Conservation (phyloP, 768 basidiomycete species). For the Russula lepida region DNA sequence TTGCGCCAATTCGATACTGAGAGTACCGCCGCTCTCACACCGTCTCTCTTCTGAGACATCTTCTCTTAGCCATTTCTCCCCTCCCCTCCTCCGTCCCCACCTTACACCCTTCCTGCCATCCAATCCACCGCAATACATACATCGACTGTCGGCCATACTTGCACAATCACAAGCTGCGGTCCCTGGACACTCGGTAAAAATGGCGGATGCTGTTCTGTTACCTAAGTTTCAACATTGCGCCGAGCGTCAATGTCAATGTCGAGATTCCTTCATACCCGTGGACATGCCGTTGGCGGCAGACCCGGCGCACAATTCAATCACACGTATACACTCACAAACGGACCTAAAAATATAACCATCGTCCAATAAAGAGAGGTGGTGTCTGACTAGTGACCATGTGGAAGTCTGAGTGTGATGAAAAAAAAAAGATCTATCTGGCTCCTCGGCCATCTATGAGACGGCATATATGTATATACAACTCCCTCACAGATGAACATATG, state of each 20-base stretch:
- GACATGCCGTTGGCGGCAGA: background rate
- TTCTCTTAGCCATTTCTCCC: background rate
- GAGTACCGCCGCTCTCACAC: background rate
- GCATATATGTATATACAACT: background rate
- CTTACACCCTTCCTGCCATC: background rate
- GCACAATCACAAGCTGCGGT: background rate
- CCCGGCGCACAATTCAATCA: no score
- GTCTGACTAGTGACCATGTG: background rate
- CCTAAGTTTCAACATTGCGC: background rate
- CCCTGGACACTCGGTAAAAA: background rate
- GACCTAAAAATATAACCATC: background rate
- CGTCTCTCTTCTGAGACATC: no score
- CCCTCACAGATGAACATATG: background rate
- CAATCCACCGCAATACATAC: background rate
- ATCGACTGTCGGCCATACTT: background rate
- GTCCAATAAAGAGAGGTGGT: background rate
- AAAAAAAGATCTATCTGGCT: no score
- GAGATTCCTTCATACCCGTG: background rate
- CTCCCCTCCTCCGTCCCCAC: background rate
- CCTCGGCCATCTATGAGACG: background rate
- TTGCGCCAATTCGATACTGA: conserved; percentile 74
- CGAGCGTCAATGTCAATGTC: background rate
- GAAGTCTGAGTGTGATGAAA: no score
- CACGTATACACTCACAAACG: no score
- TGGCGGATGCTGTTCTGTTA: background rate